Percentiles rank a stretch among this genome's conserved stretches.
These are phyloP conservation scores for Populus hybrid DNA, from an alignment of 441 rosid genomes.

Conservation along the genomic window DNA sequence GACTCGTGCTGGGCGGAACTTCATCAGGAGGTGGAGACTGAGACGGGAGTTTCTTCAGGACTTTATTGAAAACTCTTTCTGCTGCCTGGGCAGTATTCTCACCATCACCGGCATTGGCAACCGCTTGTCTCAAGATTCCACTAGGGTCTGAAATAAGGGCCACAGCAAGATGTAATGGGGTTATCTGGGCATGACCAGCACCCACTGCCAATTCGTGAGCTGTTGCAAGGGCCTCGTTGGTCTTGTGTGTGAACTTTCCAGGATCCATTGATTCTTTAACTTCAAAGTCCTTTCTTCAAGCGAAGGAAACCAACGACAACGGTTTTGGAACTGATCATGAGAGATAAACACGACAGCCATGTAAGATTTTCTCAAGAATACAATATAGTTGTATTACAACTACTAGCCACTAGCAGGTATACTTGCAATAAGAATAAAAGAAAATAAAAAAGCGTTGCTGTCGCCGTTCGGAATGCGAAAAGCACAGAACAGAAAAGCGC, in stretches of 20 bases:
- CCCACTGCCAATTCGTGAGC: conserved; percentile 69
- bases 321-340: neutral
- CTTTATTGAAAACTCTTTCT: conserved; percentile 65
- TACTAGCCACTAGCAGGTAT: too few relatives aligned
- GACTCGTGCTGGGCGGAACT: conserved; percentile 65
- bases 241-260: conserved; percentile 88
- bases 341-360: neutral
- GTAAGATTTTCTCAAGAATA: too few relatives aligned
- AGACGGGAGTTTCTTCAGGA: conserved; percentile 71
- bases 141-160: conserved; percentile 61
- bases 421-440: too few relatives aligned
- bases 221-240: conserved; percentile 65
- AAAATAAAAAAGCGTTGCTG: too few relatives aligned
- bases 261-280: conserved; percentile 56
- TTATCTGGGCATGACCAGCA: conserved; percentile 74
- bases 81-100: conserved; percentile 56
- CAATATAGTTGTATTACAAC: too few relatives aligned
- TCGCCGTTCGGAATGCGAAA: too few relatives aligned
- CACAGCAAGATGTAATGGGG: conserved; percentile 79
- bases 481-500: too few relatives aligned
- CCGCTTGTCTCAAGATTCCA: conserved; percentile 69
- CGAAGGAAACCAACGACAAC: neutral
- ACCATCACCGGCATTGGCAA: conserved; percentile 52
- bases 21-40: conserved; percentile 82
- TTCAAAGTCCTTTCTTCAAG: neutral